phyloP scores from a whole-genome alignment of 306 rosid species.

The Cicer pinnatifidum region DNA sequence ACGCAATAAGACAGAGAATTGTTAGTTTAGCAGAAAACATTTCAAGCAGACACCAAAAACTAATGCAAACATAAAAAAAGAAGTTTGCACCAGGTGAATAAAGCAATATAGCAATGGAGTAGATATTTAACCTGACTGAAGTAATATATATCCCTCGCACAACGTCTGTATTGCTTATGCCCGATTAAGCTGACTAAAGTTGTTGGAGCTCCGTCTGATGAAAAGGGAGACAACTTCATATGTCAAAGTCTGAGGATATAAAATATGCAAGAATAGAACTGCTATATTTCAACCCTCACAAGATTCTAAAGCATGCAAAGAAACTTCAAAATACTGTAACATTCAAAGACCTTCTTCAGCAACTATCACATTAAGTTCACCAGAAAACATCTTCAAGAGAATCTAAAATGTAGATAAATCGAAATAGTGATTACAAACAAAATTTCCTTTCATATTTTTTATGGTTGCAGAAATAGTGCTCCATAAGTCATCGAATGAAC shows the following conservation, averaged over 20 bases:
- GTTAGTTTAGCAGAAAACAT: conserved; percentile 35
- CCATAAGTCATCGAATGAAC: background rate
- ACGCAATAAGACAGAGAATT: conserved; percentile 17
- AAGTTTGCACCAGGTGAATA: conserved; percentile 26
- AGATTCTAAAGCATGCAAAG: conserved; percentile 33
- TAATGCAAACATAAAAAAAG: conserved; percentile 3
- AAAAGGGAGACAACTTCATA: conserved; percentile 37
- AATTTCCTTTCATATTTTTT: background rate
- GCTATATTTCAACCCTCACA: conserved; percentile 29
- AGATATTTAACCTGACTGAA: conserved; percentile 80
- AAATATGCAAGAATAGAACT: conserved; percentile 16
- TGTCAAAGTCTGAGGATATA: conserved; percentile 30
- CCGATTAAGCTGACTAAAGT: conserved; percentile 92
- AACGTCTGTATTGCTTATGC: conserved; percentile 78
- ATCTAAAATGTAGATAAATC: conserved; percentile 13
- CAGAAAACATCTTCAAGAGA: conserved; percentile 27
- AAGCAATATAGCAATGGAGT: background rate
- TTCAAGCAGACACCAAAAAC: background rate
- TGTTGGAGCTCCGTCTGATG: conserved; percentile 88
- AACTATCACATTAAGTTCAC: conserved; percentile 19
- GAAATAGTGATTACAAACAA: background rate
- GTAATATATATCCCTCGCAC: conserved; percentile 88
- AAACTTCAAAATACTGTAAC: conserved; percentile 5
- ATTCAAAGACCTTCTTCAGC: conserved; percentile 15
- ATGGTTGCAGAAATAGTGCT: background rate